A percentile compares a stretch with the other conserved stretches of the same genome.
Evolutionary conservation across 139 green algal species (phyloP).

Genomic region (Coelastrella sp.): DNA sequence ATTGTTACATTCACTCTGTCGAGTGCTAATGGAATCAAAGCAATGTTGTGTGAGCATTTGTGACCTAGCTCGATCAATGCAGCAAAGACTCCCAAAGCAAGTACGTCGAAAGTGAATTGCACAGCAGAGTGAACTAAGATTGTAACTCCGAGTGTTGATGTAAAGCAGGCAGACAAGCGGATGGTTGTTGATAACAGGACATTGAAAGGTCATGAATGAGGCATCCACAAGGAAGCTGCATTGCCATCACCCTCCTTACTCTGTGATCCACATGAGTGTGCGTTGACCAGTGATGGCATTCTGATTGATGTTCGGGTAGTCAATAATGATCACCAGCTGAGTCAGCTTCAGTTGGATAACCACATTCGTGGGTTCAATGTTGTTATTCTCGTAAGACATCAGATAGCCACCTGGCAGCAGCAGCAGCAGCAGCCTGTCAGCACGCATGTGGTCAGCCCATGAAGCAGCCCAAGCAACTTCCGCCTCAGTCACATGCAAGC

Average conservation of each 20-base stretch:
- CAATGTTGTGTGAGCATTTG: too few species aligned
- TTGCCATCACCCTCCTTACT: not conserved
- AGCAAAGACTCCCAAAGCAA: not conserved
- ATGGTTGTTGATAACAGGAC: not conserved
- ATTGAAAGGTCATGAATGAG: not conserved
- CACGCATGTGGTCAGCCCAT: too few species aligned
- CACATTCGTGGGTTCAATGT: conserved; percentile 26
- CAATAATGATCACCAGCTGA: conserved; percentile 45
- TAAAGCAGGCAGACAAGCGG: too few species aligned
- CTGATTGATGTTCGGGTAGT: conserved; percentile 39
- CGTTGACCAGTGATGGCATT: not conserved
- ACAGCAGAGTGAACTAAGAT: too few species aligned
- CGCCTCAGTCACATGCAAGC: too few species aligned
- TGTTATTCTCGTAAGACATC: conserved; percentile 66
- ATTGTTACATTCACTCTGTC: too few species aligned
- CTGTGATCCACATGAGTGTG: not conserved
- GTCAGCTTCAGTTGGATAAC: conserved; percentile 27
- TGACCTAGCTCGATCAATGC: too few species aligned
- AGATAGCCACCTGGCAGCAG: conserved; percentile 60
- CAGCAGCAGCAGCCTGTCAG: too few species aligned
- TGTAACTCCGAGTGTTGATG: too few species aligned
- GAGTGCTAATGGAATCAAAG: too few species aligned
- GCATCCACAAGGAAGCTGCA: not conserved
- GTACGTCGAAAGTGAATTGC: too few species aligned
- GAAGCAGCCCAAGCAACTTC: too few species aligned